These are phyloP conservation scores for Penicillium sp. DNA, from an alignment of 2,329 filamentous ascomycete genomes.

Conservation along the genomic window DNA sequence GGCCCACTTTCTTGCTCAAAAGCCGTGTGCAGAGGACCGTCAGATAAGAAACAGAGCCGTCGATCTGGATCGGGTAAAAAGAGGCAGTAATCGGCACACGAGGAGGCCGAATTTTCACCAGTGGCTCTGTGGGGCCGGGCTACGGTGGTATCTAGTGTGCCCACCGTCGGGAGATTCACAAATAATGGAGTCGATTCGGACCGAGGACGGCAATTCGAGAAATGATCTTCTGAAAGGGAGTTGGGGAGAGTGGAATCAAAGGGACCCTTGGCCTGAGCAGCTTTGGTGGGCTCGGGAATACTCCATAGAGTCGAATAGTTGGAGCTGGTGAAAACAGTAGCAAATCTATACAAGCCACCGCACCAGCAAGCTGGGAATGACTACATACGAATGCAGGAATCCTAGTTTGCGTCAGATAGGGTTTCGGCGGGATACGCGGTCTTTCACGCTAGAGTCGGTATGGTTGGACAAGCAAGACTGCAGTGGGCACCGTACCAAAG, in stretches of 20 bases:
- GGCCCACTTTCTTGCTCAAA: conserved; percentile 15
- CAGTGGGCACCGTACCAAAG: background rate
- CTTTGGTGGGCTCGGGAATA: background rate
- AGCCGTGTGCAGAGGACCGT: conserved; percentile 10
- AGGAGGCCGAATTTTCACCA: background rate
- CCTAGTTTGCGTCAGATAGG: conserved; percentile 1
- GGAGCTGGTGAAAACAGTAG: background rate
- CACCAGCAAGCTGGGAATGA: background rate
- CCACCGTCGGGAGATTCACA: conserved; percentile 13
- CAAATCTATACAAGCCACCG: background rate
- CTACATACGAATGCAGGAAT: background rate
- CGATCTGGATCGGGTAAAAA: conserved; percentile 12
- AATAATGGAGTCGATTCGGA: conserved; percentile 4
- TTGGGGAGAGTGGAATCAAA: background rate
- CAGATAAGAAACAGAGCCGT: conserved; percentile 16
- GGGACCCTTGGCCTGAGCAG: background rate
- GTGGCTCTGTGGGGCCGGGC: background rate
- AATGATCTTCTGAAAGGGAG: background rate
- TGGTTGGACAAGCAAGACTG: background rate
- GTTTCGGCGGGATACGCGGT: conserved; percentile 1
- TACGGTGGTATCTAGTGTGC: background rate
- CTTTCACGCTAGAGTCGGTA: background rate
- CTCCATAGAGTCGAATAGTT: background rate
- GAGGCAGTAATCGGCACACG: background rate
- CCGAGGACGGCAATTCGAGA: background rate